These are phyloP conservation scores for Pichia kluyveri DNA, from an alignment of 805 yeast species.

Conservation along the genomic window DNA sequence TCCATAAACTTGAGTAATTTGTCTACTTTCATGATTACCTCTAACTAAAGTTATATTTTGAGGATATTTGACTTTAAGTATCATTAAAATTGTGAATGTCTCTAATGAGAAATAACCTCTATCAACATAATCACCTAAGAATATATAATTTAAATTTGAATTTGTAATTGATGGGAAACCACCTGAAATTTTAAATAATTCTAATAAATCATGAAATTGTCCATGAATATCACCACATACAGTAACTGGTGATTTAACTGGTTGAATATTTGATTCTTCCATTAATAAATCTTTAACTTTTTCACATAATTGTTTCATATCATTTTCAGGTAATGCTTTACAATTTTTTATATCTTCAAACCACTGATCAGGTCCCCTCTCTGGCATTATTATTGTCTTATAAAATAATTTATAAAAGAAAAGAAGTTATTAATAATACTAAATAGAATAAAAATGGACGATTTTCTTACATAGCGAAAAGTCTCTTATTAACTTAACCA, in stretches of 20 bases:
- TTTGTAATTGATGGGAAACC: constrained; percentile 72
- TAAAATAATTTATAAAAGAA: background rate
- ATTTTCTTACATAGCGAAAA: no score
- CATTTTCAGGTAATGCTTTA: constrained; percentile 78
- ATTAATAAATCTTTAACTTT: constrained; percentile 86
- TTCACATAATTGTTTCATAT: constrained; percentile 95
- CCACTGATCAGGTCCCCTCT: constrained; percentile 94
- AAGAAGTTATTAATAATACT: background rate
- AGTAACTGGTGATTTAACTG: constrained; percentile 87
- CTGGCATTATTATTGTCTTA: constrained; percentile 19
- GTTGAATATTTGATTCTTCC: constrained; percentile 95
- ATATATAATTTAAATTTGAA: constrained; percentile 52
- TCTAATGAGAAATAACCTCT: constrained; percentile 95
- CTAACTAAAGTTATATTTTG: constrained; percentile 80
- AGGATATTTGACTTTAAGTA: constrained; percentile 66
- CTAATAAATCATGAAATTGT: constrained; percentile 90
- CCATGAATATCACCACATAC: constrained; percentile 98
- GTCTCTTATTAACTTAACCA: constrained; percentile 10
- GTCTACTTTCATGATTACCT: constrained; percentile 97
- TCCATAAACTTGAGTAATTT: constrained; percentile 97
- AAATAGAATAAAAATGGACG: background rate
- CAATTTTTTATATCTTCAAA: constrained; percentile 88
- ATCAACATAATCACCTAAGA: constrained; percentile 94
- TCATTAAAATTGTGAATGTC: constrained; percentile 90
- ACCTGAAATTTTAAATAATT: constrained; percentile 83